phyloP scores from a whole-genome alignment of 163 green algal species.

The Dunaliella salina region DNA sequence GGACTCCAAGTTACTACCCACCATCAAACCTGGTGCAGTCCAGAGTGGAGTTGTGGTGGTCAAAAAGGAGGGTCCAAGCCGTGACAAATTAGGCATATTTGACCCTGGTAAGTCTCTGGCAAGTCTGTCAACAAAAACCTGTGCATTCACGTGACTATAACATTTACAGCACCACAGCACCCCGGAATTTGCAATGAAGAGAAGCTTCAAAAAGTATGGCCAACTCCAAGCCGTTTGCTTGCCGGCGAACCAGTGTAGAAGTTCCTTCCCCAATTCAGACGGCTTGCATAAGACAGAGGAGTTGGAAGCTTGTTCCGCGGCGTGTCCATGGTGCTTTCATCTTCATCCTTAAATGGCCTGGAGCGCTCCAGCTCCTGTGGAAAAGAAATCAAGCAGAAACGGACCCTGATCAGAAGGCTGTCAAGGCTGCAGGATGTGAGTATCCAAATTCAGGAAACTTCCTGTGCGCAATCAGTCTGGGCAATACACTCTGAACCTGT shows the following conservation, averaged over 20 bases:
- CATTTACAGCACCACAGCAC: no score
- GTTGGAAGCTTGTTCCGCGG: neutral
- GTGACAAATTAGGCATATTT: no score
- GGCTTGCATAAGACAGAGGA: neutral
- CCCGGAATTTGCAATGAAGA: no score
- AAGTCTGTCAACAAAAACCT: no score
- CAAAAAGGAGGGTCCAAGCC: no score
- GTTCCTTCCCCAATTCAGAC: conserved; percentile 17
- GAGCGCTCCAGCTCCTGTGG: neutral
- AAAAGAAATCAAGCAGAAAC: neutral
- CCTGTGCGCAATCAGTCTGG: neutral
- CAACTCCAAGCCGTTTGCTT: neutral
- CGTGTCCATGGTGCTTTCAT: neutral
- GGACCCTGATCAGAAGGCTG: no score
- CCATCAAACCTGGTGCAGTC: no score
- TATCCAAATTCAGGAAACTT: neutral
- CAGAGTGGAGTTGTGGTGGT: no score
- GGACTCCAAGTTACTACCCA: no score
- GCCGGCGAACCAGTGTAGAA: conserved; percentile 14
- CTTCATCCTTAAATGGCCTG: neutral
- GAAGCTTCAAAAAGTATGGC: neutral
- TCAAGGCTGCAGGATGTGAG: neutral
- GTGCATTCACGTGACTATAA: no score
- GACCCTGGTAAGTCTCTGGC: no score
- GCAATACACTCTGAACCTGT: neutral